Evolutionary conservation across 148 eudicot species (phyloP).

Genomic region (Camellia lanceoleosa): DNA sequence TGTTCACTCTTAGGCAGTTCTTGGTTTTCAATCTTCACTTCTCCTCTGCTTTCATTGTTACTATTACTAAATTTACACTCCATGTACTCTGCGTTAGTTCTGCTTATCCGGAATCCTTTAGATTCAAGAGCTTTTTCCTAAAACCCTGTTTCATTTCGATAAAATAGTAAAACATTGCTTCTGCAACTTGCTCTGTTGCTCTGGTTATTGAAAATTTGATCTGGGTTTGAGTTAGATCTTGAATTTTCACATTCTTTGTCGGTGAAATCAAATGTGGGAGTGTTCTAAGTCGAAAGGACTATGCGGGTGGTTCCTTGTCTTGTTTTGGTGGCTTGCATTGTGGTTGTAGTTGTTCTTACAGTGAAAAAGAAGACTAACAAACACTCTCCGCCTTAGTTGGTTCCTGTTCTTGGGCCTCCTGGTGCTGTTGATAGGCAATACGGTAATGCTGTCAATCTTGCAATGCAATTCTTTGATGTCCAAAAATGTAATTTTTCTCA

Average conservation of each 20-base stretch:
- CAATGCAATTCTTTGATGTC: slow-evolving; percentile 78
- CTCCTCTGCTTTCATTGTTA: no score
- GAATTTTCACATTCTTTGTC: not conserved
- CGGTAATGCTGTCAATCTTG: slow-evolving; percentile 65
- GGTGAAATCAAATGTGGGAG: not conserved
- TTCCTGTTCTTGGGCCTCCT: slow-evolving; percentile 69
- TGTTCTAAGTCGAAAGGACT: not conserved
- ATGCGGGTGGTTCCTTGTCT: slow-evolving; percentile 57
- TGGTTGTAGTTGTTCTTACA: slow-evolving; percentile 31
- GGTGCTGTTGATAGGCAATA: slow-evolving; percentile 62
- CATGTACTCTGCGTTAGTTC: no score
- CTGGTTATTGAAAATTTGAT: not conserved
- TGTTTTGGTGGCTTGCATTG: slow-evolving; percentile 27
- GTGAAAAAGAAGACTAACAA: slow-evolving; percentile 12
- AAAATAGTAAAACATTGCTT: no score
- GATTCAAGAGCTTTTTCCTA: no score
- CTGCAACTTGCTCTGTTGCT: no score
- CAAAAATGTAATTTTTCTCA: not conserved
- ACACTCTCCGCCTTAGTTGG: slow-evolving; percentile 17
- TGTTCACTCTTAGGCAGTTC: no score
- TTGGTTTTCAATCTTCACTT: no score
- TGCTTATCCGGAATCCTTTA: no score
- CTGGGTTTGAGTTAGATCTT: not conserved
- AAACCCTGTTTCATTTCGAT: no score
- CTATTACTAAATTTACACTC: no score